Evolutionary conservation across 2,329 filamentous ascomycete species (phyloP), one percentile per base, ranked within the genome.

Genomic region (Aspergillus calidoustus): DNA sequence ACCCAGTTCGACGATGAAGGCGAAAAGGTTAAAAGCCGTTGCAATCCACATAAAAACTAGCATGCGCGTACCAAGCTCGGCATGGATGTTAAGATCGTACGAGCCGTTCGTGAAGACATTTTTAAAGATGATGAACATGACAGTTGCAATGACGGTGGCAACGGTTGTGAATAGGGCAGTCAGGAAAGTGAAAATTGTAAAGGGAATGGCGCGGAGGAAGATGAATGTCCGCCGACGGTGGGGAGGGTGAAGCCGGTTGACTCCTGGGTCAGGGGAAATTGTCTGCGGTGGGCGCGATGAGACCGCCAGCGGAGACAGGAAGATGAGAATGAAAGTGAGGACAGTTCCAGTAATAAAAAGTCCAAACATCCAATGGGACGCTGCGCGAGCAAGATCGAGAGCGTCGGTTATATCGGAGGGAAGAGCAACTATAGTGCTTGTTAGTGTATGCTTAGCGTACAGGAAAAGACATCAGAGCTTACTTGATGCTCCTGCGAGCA

Each of bases 11-110:
- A 96, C 81, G 34, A 90, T 74, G 69, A 91, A 93, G 0, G 89
- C 89, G 22, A 93, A 71, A 5, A 92, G 78, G 1, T 86, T 85
- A 63, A 89, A 86, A 0, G 82, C 86, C 0, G 88, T 84, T 0
- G 89, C 91, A 30, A 92, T 85, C 93, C 94, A 98, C 89, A 96
- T 94, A 72, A 96, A 96, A 0, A 81, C 90, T 70, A 96, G 86
- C 90, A 96, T 93, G 67, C 87, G 84, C 41, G 75, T 78, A 6
- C 93, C 93, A 38, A 96, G 80, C 3, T 84, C 78, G 3, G 89
- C 91, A 9, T 79, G 75, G 68, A 97, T 93, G 75, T 96, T 95
- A 56, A 97, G 81, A 61, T 91, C 87, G 2, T 84, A 83, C 71
- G 91, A 87, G 4, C 80, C 78, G 30, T 84, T 84, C 23, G 87